Conservation (phyloP, 78 protist species). For the Planoprotostelium fungivorum region DNA sequence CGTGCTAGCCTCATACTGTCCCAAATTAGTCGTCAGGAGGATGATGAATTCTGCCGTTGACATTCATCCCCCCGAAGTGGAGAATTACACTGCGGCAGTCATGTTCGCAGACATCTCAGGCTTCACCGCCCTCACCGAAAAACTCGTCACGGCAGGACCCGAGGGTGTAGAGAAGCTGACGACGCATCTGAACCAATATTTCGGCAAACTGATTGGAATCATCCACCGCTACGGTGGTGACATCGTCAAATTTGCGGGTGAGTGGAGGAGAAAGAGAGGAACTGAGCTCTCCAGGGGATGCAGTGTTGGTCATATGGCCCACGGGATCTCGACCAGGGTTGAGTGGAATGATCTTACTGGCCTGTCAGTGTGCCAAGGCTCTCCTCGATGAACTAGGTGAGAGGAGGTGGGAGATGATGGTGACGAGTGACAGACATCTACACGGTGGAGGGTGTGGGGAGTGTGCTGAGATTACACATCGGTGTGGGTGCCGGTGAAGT, state of each 20-base stretch:
- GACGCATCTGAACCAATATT: conserved; percentile 50
- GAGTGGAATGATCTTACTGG: conserved; percentile 34
- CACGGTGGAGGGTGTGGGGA: conserved; percentile 12
- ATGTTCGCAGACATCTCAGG: conserved; percentile 74
- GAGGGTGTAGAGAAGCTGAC: conserved; percentile 70
- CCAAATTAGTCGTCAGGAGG: neutral
- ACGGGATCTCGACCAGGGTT: conserved; percentile 20
- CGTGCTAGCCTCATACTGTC: neutral
- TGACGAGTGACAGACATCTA: neutral
- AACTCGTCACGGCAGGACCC: conserved; percentile 40
- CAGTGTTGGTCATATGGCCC: conserved; percentile 71
- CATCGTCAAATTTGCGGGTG: conserved; percentile 76
- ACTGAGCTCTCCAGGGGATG: conserved; percentile 23
- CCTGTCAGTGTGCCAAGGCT: conserved; percentile 62
- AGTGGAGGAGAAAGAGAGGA: neutral
- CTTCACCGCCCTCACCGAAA: conserved; percentile 65
- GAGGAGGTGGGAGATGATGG: too few species aligned
- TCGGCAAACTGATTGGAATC: conserved; percentile 46
- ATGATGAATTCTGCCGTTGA: neutral
- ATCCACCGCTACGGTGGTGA: conserved; percentile 68
- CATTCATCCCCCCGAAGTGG: neutral
- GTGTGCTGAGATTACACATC: conserved; percentile 67
- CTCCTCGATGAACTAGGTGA: conserved; percentile 38
- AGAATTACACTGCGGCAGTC: neutral
- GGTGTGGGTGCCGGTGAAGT: conserved; percentile 70